Conservation (phyloP, 768 basidiomycete genomes). For the Russula brevipes region DNA sequence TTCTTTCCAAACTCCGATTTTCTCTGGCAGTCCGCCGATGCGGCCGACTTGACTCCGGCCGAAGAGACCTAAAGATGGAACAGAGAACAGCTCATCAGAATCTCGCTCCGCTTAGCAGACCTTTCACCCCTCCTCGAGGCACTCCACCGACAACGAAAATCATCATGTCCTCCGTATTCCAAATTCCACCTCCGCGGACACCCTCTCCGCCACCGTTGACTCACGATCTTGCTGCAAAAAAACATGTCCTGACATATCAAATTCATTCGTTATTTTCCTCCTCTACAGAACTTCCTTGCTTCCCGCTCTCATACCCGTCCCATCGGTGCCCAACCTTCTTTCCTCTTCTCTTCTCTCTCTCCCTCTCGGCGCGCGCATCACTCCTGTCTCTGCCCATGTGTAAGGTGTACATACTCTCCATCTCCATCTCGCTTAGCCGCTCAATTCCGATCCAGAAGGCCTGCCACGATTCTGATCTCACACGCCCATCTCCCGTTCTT, state of each 20-base stretch:
- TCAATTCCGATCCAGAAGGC: slow-evolving; percentile 19
- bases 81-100: slow-evolving; percentile 8
- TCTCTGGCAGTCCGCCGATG: background rate
- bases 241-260: slow-evolving; percentile 7
- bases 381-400: background rate
- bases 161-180: background rate
- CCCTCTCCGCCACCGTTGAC: slow-evolving; percentile 1
- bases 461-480: slow-evolving; percentile 25
- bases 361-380: background rate
- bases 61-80: background rate
- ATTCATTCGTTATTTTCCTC: slow-evolving; percentile 1
- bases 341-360: background rate
- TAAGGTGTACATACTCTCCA: background rate
- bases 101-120: background rate
- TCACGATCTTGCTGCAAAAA: background rate
- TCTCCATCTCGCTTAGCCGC: slow-evolving; percentile 21
- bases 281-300: slow-evolving; percentile 1
- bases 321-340: slow-evolving; percentile 1
- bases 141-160: background rate
- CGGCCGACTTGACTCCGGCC: slow-evolving; percentile 10
- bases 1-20: slow-evolving; percentile 11
- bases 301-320: background rate
- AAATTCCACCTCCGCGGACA: slow-evolving; percentile 17
- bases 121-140: slow-evolving; percentile 20
- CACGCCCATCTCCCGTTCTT: slow-evolving; percentile 18